Evolutionary conservation across 768 basidiomycete genomes (phyloP), one percentile per base, ranked within the genome.

Genomic region (Russula sp.): DNA sequence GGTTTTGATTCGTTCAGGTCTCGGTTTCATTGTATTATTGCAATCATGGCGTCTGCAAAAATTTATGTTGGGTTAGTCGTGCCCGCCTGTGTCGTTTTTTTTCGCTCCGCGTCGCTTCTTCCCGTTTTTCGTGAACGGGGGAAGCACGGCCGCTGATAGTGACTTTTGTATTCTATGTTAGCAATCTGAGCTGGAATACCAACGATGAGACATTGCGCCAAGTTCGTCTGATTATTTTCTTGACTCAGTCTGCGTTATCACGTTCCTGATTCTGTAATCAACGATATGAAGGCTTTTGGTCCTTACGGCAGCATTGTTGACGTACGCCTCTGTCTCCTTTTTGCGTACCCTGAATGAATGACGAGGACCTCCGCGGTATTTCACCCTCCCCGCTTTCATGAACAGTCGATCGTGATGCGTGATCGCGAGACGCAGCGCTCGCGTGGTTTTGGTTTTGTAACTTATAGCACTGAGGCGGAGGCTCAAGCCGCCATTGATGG

Each of bases 381-480:
- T 22, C 5, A 0, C 20, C 28, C 5, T 22, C 2, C 22, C 28
- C 5, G 36, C 36, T 1, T 54, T 48, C 26, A 51, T 63, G 70
- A 71, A 62, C 55, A 97, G 93, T 90, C 90, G 71, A 94, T 96
- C 79, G 94, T 96, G 76, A 96, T 96, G 94, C 90, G 92, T 80
- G 95, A 98, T 79, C 92, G 94, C 74, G 95, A 97, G 74, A 98
- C 95, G 69, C 92, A 93, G 65, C 92, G 95, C 73, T 96, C 93
- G 68, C 89, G 95, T 74, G 95, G 95, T 73, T 98, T 98, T 76
- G 95, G 95, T 67, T 98, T 98, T 78, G 94, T 98, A 67, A 94
- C 91, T 60, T 94, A 80, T 75, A 75, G 79, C 67, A 73, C 76
- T 54, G 49, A 72, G 14, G 71, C 76, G 36, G 93, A 96, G 75